Evolutionary conservation across 2,329 filamentous ascomycete species (phyloP), one percentile per base, ranked within the genome.

Genomic region (Pyrenophora tritici-repentis): DNA sequence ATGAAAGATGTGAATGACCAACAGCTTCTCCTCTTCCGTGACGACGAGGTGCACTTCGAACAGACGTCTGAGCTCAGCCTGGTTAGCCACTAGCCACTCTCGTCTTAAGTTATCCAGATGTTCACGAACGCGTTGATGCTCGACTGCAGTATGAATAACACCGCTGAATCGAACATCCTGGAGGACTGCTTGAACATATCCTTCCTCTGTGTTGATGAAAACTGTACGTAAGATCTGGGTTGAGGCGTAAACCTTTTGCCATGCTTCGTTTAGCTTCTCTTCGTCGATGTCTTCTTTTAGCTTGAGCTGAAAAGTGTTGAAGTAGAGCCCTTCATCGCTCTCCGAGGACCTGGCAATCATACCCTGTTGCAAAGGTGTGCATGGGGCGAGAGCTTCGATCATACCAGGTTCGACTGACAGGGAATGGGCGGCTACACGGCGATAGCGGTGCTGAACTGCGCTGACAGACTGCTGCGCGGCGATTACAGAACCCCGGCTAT

Each of bases 301-400:
- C 0, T 75, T 61, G 36, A 93, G 85, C 0, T 73, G 74, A 65
- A 97, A 96, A 0, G 80, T 78, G 49, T 91, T 91, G 71, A 93
- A 95, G 67, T 97, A 97, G 0, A 88, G 74, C 0, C 80, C 78
- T 0, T 76, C 68, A 0, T 79, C 73, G 14, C 77, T 84, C 8
- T 84, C 81, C 32, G 88, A 68, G 18, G 86, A 86, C 41, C 86
- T 82, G 5, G 88, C 87, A 42, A 96, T 84, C 77, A 97, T 93
- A 0, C 91, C 92, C 68, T 93, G 85, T 65, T 97, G 92, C 1
- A 96, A 76, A 0, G 91, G 83, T 1, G 92, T 95, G 67, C 92
- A 96, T 3, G 91, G 92, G 0, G 85, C 85, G 43, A 96, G 83
- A 50, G 84, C 83, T 65, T 94, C 88, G 8, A 96, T 81, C 1